Evolutionary conservation across 1,284 basidiomycete species (phyloP), one percentile per base, ranked within the genome.

Genomic region (Trichosporon faecale): DNA sequence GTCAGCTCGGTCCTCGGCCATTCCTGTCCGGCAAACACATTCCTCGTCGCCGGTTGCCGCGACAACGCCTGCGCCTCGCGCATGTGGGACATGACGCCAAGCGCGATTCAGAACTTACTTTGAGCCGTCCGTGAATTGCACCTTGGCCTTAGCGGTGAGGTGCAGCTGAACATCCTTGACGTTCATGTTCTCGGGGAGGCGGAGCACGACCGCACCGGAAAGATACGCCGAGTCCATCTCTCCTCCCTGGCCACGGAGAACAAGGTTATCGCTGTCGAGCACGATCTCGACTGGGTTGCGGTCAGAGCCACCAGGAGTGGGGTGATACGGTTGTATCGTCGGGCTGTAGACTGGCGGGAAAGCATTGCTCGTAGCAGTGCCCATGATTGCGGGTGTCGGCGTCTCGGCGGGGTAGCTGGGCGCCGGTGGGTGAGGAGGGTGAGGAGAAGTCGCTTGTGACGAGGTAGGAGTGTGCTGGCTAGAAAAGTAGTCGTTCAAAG

Each of bases 151-250:
- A 46, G 93, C 94, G 73, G 88, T 87, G 78, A 96, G 91, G 71
- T 89, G 88, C 74, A 96, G 88, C 2, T 88, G 91, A 70, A 97
- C 90, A 82, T 95, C 91, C 82, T 90, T 92, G 83, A 97, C 88
- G 31, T 92, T 89, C 0, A 91, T 93, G 46, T 90, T 85, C 82
- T 96, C 92, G 3, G 87, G 85, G 70, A 97, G 88, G 79, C 90
- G 87, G 71, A 97, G 86, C 21, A 90, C 87, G 77, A 97, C 87
- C 78, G 91, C 87, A 11, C 94, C 94, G 12, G 79, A 81, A 27
- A 86, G 77, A 23, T 82, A 82, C 0, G 90, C 88, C 5, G 93
- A 90, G 77, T 93, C 91, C 77, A 93, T 91, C 73, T 95, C 92
- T 74, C 89, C 88, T 49, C 92, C 92, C 23, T 90, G 90, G 66